phyloP scores from a whole-genome alignment of 257 asterid genomes.

The Rehmannia glutinosa region DNA sequence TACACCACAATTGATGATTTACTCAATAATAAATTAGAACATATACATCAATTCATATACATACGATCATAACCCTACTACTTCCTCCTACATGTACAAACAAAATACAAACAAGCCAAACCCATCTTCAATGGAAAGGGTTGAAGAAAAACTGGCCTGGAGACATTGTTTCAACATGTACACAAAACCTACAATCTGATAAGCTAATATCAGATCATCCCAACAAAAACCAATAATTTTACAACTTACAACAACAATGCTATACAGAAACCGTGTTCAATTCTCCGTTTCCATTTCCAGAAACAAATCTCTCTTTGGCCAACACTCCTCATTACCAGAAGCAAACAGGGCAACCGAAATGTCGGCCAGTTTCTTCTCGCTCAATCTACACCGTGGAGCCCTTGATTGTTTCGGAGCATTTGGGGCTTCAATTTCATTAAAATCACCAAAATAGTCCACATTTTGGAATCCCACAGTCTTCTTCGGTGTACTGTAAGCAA shows the following conservation, averaged over 20 bases:
- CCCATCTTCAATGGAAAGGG: conserved; percentile 31
- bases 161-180: conserved; percentile 5
- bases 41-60: not conserved
- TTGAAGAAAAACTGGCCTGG: conserved; percentile 30
- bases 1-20: too few species aligned
- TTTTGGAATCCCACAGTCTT: conserved; percentile 39
- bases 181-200: conserved; percentile 15
- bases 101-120: conserved; percentile 21
- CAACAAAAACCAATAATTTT: not conserved
- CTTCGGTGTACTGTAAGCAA: conserved; percentile 58
- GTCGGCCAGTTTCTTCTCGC: conserved; percentile 44
- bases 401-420: conserved; percentile 60
- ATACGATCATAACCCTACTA: not conserved
- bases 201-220: conserved; percentile 2
- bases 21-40: conserved; percentile 20
- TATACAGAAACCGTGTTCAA: conserved; percentile 16
- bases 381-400: conserved; percentile 35
- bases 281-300: conserved; percentile 28
- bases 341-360: conserved; percentile 57
- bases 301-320: conserved; percentile 29
- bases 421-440: conserved; percentile 42
- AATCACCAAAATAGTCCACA: conserved; percentile 17
- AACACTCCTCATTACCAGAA: conserved; percentile 22
- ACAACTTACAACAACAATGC: conserved; percentile 2
- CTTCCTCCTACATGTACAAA: conserved; percentile 20